These are phyloP conservation scores for Suillus americanus DNA, from an alignment of 768 basidiomycete genomes.

Conservation along the genomic window DNA sequence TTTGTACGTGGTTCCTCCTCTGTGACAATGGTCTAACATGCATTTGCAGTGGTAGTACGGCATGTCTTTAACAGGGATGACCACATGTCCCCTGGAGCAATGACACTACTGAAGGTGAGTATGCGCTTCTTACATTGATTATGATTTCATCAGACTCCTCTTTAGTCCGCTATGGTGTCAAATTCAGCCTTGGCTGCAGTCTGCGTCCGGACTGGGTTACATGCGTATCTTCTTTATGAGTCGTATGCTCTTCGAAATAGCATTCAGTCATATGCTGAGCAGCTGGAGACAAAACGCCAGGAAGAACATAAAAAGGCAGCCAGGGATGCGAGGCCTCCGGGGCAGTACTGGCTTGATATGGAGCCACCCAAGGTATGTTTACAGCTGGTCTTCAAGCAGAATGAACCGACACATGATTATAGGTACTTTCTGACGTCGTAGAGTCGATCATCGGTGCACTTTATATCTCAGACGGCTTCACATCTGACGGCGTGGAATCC, in stretches of 20 bases:
- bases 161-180: slow-evolving; percentile 82
- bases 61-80: slow-evolving; percentile 67
- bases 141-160: background rate
- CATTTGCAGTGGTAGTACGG: slow-evolving; percentile 62
- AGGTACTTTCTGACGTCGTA: slow-evolving; percentile 79
- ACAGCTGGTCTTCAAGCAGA: slow-evolving; percentile 2
- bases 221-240: slow-evolving; percentile 59
- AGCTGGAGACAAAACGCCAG: slow-evolving; percentile 44
- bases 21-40: background rate
- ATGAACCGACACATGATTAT: slow-evolving; percentile 9
- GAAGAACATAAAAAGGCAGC: slow-evolving; percentile 48
- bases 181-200: slow-evolving; percentile 76
- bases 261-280: slow-evolving; percentile 53
- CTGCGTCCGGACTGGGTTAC: slow-evolving; percentile 67
- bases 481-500: slow-evolving; percentile 54
- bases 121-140: background rate
- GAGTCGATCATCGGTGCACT: slow-evolving; percentile 81
- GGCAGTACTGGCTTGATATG: slow-evolving; percentile 78
- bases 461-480: slow-evolving; percentile 74
- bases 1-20: slow-evolving; percentile 48
- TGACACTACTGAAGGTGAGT: slow-evolving; percentile 74
- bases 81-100: slow-evolving; percentile 67
- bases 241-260: slow-evolving; percentile 48
- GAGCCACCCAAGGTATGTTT: slow-evolving; percentile 71
- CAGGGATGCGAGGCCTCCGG: slow-evolving; percentile 49